phyloP scores from a whole-genome alignment of 2,329 filamentous ascomycete genomes.

The Fusarium verrucosum region DNA sequence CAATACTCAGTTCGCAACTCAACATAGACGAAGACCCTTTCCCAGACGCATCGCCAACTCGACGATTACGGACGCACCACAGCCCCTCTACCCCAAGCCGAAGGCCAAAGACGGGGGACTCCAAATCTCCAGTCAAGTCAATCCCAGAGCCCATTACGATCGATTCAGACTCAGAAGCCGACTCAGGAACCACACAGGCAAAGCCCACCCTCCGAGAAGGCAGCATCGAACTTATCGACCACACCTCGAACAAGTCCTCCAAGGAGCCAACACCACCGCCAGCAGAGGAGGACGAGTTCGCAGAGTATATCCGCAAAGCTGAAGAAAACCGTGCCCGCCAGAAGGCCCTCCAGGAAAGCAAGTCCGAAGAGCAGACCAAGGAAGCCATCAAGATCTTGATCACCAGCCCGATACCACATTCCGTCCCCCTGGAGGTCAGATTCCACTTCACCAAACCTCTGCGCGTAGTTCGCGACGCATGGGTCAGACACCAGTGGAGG shows the following conservation, averaged over 20 bases:
- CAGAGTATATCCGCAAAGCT: constrained; percentile 57
- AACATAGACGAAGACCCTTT: constrained; percentile 23
- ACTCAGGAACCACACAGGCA: constrained; percentile 25
- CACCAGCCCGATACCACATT: constrained; percentile 69
- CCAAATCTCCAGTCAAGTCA: constrained; percentile 5
- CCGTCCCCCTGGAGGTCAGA: constrained; percentile 62
- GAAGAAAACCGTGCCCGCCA: constrained; percentile 46
- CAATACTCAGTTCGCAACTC: constrained; percentile 23
- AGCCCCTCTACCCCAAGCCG: constrained; percentile 9
- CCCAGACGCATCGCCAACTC: constrained; percentile 38
- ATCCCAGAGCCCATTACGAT: constrained; percentile 37
- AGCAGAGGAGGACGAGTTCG: constrained; percentile 54
- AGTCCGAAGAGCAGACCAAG: constrained; percentile 30
- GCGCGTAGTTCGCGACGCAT: constrained; percentile 72
- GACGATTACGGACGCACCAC: constrained; percentile 18
- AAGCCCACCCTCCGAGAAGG: background rate
- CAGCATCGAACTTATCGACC: constrained; percentile 27
- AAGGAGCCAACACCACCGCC: constrained; percentile 12
- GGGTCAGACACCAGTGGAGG: constrained; percentile 70
- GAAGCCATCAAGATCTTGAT: constrained; percentile 55
- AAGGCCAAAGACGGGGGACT: constrained; percentile 4
- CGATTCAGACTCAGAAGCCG: constrained; percentile 49
- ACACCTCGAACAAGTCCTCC: background rate
- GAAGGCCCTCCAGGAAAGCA: constrained; percentile 31
- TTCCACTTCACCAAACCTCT: constrained; percentile 75